A percentile compares a stretch with the other conserved stretches of the same genome.
Conservation (phyloP, 2,329 filamentous ascomycete genomes). For the Botrytis elliptica region DNA sequence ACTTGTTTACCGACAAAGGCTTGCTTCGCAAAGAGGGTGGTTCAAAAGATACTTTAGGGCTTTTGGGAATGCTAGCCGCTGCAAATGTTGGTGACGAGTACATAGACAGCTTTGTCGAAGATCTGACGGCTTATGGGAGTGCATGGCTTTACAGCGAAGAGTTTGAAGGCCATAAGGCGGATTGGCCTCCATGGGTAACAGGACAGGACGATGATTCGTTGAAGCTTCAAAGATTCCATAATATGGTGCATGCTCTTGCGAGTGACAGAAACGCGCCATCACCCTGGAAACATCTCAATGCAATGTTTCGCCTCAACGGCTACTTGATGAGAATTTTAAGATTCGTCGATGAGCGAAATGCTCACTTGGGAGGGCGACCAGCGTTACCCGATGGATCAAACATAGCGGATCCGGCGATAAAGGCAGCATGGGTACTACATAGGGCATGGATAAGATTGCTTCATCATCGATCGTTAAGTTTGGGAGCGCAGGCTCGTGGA, state of each 20-base stretch:
- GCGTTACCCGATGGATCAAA: conserved; percentile 21
- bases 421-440: conserved; percentile 25
- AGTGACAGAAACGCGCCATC: not conserved
- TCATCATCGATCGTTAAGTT: conserved; percentile 24
- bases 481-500: conserved; percentile 9
- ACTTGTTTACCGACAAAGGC: not conserved
- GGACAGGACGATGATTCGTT: not conserved
- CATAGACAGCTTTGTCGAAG: not conserved
- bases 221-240: not conserved
- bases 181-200: conserved; percentile 6
- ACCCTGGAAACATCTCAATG: conserved; percentile 12
- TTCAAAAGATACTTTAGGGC: not conserved
- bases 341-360: conserved; percentile 12
- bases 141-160: not conserved
- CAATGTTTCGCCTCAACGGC: conserved; percentile 7
- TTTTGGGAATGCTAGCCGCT: conserved; percentile 10
- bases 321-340: conserved; percentile 11
- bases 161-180: conserved; percentile 13
- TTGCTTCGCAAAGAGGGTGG: not conserved
- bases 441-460: conserved; percentile 25
- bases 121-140: not conserved
- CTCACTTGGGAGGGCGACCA: not conserved
- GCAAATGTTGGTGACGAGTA: not conserved
- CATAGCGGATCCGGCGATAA: not conserved
- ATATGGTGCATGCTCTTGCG: conserved; percentile 5